These are phyloP conservation scores for Pelargonium fulgidum DNA, from an alignment of 441 rosid genomes.

Conservation along the genomic window DNA sequence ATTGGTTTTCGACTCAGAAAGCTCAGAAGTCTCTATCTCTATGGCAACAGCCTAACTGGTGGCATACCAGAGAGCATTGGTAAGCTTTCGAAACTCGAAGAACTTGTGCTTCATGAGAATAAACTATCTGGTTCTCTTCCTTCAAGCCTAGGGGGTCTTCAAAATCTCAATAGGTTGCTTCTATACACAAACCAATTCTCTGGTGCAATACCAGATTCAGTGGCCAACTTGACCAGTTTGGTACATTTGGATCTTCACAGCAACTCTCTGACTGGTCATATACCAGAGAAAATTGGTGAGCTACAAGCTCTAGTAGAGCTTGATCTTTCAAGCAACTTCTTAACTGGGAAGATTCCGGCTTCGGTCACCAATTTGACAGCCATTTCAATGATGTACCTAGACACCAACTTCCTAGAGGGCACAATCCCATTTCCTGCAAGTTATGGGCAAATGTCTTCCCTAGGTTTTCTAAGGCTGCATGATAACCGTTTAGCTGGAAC, in stretches of 20 bases:
- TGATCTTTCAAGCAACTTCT: constrained; percentile 40
- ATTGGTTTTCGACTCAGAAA: constrained; percentile 36
- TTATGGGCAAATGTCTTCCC: constrained; percentile 33
- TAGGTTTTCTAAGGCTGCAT: constrained; percentile 40
- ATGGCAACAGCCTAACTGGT: constrained; percentile 43
- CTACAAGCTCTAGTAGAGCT: constrained; percentile 35
- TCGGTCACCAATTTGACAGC: constrained; percentile 31
- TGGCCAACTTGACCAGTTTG: constrained; percentile 34
- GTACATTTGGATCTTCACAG: constrained; percentile 38
- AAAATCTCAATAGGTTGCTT: constrained; percentile 31
- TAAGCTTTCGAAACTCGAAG: constrained; percentile 36
- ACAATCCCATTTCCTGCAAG: constrained; percentile 34
- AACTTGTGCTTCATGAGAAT: constrained; percentile 44
- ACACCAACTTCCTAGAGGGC: constrained; percentile 39
- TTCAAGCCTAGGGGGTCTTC: constrained; percentile 32
- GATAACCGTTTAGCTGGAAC: constrained; percentile 37
- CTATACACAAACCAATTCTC: constrained; percentile 36
- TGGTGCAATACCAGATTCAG: constrained; percentile 33
- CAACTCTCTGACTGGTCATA: constrained; percentile 33
- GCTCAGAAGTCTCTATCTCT: constrained; percentile 36
- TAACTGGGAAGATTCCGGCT: constrained; percentile 34
- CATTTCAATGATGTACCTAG: constrained; percentile 40
- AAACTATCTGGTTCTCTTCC: constrained; percentile 40
- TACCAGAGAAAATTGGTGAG: constrained; percentile 35
- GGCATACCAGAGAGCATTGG: constrained; percentile 42